Evolutionary conservation across 768 basidiomycete species (phyloP).

Genomic region (Boletus reticulatus): DNA sequence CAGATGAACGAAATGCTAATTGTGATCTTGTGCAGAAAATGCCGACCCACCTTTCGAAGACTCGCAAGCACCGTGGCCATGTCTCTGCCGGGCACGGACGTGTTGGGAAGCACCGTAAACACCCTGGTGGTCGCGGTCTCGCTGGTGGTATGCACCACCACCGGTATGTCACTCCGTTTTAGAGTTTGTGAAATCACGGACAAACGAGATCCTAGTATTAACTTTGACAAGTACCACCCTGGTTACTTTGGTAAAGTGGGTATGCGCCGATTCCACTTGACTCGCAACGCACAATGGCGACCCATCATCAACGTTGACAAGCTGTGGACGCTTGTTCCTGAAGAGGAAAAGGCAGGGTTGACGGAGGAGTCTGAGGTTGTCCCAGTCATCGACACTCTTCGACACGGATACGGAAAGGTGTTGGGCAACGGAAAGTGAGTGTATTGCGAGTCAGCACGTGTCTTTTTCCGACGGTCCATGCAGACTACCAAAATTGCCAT

Average conservation of each 20-base stretch:
- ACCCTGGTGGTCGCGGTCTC: slow-evolving; percentile 99
- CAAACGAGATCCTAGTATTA: slow-evolving; percentile 54
- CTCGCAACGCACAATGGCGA: slow-evolving; percentile 87
- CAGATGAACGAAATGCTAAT: slow-evolving; percentile 38
- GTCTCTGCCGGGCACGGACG: slow-evolving; percentile 99
- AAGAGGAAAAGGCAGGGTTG: slow-evolving; percentile 75
- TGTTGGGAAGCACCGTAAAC: slow-evolving; percentile 99
- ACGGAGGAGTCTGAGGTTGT: slow-evolving; percentile 77
- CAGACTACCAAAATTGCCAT: slow-evolving; percentile 85
- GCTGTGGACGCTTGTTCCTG: slow-evolving; percentile 89
- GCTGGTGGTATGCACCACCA: slow-evolving; percentile 99
- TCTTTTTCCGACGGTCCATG: background rate
- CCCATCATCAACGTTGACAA: slow-evolving; percentile 99
- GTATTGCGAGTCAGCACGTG: background rate
- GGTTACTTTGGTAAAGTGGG: slow-evolving; percentile 99
- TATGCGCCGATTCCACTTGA: slow-evolving; percentile 99
- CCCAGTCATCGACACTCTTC: slow-evolving; percentile 89
- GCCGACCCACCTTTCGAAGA: slow-evolving; percentile 96
- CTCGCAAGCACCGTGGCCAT: slow-evolving; percentile 99
- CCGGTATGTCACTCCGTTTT: slow-evolving; percentile 54
- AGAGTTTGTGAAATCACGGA: background rate
- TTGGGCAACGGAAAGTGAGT: slow-evolving; percentile 91
- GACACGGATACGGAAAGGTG: slow-evolving; percentile 87
- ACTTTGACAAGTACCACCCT: slow-evolving; percentile 99
- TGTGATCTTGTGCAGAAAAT: slow-evolving; percentile 47